These are phyloP conservation scores for Fusarium buxicola DNA, from an alignment of 2,329 filamentous ascomycete species.

Conservation along the genomic window DNA sequence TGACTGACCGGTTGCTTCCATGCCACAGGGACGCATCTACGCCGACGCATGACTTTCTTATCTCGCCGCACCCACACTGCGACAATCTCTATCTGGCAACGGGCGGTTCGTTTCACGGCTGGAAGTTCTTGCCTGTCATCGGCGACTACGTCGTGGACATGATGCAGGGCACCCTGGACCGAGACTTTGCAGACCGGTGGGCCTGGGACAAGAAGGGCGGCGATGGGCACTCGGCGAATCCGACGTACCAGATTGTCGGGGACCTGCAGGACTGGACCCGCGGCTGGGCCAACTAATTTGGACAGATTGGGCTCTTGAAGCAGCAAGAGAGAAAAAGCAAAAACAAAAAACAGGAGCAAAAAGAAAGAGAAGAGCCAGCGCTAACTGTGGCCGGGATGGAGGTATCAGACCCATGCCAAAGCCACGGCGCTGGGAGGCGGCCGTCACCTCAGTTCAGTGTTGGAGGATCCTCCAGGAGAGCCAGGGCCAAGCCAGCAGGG, in stretches of 20 bases:
- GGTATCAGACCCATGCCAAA: not conserved
- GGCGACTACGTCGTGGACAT: slow-evolving; percentile 68
- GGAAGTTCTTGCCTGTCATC: slow-evolving; percentile 73
- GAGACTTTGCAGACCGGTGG: slow-evolving; percentile 56
- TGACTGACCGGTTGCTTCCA: slow-evolving; percentile 28
- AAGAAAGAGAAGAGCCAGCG: no score
- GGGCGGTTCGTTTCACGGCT: slow-evolving; percentile 73
- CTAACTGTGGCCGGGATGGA: no score
- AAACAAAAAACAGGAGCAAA: no score
- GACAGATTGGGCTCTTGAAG: not conserved
- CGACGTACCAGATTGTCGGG: slow-evolving; percentile 56
- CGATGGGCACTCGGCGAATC: slow-evolving; percentile 56
- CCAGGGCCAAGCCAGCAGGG: not conserved
- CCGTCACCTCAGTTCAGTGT: no score
- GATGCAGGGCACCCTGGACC: slow-evolving; percentile 56
- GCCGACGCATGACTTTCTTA: slow-evolving; percentile 71
- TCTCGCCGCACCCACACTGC: slow-evolving; percentile 63
- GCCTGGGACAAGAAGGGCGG: slow-evolving; percentile 59
- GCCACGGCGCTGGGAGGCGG: slow-evolving; percentile 18
- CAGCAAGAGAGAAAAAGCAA: no score
- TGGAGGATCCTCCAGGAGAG: slow-evolving; percentile 4
- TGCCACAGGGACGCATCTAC: slow-evolving; percentile 68
- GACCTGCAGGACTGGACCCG: slow-evolving; percentile 55
- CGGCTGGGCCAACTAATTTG: slow-evolving; percentile 44
- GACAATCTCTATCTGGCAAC: slow-evolving; percentile 69